Conservation (phyloP, 176 grass and related monocot species). For the Tillandsia leiboldiana region DNA sequence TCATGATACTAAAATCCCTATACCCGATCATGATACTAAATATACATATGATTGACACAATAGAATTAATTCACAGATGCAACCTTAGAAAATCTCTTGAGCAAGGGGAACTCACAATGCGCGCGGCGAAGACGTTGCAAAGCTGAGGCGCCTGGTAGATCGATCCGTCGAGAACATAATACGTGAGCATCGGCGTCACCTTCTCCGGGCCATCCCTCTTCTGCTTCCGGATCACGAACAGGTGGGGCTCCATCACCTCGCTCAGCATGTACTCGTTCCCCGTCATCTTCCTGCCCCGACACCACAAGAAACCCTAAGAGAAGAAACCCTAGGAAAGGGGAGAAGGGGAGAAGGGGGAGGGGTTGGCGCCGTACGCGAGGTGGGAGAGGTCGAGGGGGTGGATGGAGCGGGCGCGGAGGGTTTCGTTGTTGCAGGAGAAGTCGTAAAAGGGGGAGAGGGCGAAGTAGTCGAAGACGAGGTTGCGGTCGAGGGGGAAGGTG, state of each 20-base stretch:
- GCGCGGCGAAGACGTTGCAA: constrained; percentile 79
- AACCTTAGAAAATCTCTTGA: background rate
- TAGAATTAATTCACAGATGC: no score
- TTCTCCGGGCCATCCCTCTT: constrained; percentile 74
- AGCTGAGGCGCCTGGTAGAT: constrained; percentile 99
- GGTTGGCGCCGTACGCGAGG: constrained; percentile 47
- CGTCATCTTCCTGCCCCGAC: constrained; percentile 73
- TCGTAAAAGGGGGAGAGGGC: constrained; percentile 97
- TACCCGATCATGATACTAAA: no score
- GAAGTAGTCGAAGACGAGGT: constrained; percentile 98
- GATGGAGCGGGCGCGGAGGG: constrained; percentile 82
- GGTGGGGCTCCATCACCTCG: constrained; percentile 91
- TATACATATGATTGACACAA: no score
- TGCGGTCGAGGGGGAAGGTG: constrained; percentile 83
- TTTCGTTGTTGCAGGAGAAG: constrained; percentile 86
- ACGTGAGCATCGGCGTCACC: constrained; percentile 50
- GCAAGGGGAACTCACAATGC: constrained; percentile 45
- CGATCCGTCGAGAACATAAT: constrained; percentile 93
- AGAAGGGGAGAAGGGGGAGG: background rate
- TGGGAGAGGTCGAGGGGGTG: constrained; percentile 92
- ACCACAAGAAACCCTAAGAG: background rate
- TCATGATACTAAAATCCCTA: no score
- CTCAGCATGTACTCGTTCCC: constrained; percentile 81
- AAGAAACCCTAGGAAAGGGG: background rate
- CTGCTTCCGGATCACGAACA: constrained; percentile 96